phyloP scores from a whole-genome alignment of 2,329 filamentous ascomycete genomes.

The Penicillium sp. region DNA sequence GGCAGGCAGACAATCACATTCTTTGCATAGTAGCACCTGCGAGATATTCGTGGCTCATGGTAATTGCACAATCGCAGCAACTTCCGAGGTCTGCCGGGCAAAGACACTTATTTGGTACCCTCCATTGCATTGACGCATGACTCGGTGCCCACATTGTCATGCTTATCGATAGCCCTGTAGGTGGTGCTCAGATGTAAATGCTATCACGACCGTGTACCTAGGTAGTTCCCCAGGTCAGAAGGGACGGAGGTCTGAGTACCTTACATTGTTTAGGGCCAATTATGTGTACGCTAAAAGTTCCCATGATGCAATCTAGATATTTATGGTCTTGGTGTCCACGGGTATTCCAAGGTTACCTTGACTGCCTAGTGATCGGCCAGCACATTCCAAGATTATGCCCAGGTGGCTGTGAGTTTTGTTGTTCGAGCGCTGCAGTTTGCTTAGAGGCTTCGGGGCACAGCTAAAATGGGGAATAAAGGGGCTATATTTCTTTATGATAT shows the following conservation, averaged over 20 bases:
- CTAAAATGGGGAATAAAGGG: background rate
- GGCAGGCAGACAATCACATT: background rate
- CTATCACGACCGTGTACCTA: background rate
- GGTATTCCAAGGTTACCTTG: background rate
- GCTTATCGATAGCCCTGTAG: too few species aligned
- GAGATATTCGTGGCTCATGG: background rate
- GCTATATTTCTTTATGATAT: background rate
- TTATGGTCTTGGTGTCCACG: background rate
- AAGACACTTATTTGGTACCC: too few species aligned
- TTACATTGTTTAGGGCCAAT: background rate
- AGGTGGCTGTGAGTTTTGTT: background rate
- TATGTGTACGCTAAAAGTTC: background rate
- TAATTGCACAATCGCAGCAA: too few species aligned
- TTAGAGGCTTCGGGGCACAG: background rate
- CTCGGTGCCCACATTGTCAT: background rate
- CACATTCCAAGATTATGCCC: background rate
- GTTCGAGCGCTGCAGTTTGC: constrained; percentile 3
- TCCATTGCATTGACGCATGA: background rate
- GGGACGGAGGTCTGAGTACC: background rate
- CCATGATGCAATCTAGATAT: background rate
- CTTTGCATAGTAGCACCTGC: background rate
- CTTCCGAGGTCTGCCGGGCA: too few species aligned
- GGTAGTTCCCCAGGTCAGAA: background rate
- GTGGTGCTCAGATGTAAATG: background rate
- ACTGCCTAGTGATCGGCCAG: constrained; percentile 1